Evolutionary conservation across 1,139 yeast species (phyloP).

Genomic region (Scheffersomyces cryptocercus): DNA sequence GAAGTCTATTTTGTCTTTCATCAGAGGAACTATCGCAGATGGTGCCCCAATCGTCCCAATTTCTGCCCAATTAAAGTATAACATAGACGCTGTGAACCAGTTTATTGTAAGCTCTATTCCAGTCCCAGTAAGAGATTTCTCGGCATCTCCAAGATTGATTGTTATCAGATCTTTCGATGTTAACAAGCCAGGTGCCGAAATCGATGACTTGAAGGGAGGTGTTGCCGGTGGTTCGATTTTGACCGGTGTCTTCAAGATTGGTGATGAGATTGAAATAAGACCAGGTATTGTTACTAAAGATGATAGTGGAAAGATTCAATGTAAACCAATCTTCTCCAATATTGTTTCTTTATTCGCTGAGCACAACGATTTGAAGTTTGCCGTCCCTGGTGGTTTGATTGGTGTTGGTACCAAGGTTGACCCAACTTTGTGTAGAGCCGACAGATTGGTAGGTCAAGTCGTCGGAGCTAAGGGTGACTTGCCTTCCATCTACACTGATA

Average conservation of each 20-base stretch:
- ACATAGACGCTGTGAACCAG: slow-evolving; percentile 97
- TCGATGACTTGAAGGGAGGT: slow-evolving; percentile 97
- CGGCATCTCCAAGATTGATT: slow-evolving; percentile 90
- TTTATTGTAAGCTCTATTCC: slow-evolving; percentile 95
- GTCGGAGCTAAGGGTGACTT: slow-evolving; percentile 96
- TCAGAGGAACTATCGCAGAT: slow-evolving; percentile 97
- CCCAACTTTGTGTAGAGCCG: slow-evolving; percentile 98
- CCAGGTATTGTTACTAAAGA: slow-evolving; percentile 98
- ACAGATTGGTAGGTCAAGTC: slow-evolving; percentile 98
- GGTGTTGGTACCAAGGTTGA: slow-evolving; percentile 99
- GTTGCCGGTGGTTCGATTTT: slow-evolving; percentile 99
- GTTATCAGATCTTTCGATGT: slow-evolving; percentile 99
- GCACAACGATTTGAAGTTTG: slow-evolving; percentile 95
- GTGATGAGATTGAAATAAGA: slow-evolving; percentile 97
- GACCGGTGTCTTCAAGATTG: slow-evolving; percentile 94
- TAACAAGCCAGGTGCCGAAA: slow-evolving; percentile 97
- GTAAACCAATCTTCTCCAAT: slow-evolving; percentile 93
- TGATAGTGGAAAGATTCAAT: slow-evolving; percentile 88
- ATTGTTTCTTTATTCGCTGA: slow-evolving; percentile 96
- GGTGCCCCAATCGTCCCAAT: slow-evolving; percentile 99
- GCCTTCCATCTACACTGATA: slow-evolving; percentile 95
- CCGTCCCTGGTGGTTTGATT: slow-evolving; percentile 99
- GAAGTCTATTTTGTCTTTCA: slow-evolving; percentile 85
- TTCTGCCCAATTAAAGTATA: slow-evolving; percentile 97
- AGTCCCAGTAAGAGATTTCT: slow-evolving; percentile 92